phyloP scores from a whole-genome alignment of 768 basidiomycete genomes.

The Boletus reticuloceps region DNA sequence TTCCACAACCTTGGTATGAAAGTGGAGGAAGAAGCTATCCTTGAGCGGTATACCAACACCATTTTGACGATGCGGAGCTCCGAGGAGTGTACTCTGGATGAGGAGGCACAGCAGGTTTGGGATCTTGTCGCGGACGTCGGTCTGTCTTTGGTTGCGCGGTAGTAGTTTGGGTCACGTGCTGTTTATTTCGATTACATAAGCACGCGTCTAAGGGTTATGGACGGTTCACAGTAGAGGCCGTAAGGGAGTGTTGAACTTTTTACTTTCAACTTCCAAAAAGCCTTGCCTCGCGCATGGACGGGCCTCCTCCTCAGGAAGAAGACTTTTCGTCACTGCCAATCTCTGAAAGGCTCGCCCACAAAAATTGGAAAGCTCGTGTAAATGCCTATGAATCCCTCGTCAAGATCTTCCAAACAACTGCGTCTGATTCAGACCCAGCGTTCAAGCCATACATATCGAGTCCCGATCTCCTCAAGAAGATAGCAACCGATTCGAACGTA shows the following conservation, averaged over 20 bases:
- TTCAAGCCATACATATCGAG: constrained; percentile 87
- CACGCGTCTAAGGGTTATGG: background rate
- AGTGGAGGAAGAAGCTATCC: constrained; percentile 52
- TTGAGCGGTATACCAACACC: constrained; percentile 47
- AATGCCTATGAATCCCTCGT: constrained; percentile 88
- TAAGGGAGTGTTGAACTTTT: constrained; percentile 9
- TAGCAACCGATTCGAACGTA: constrained; percentile 88
- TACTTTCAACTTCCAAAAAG: constrained; percentile 9
- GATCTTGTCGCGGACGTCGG: constrained; percentile 60
- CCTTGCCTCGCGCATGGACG: constrained; percentile 63
- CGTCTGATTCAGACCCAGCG: constrained; percentile 90
- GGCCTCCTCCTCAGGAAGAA: constrained; percentile 88
- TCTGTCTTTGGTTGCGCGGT: constrained; percentile 44
- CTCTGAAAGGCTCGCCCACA: constrained; percentile 81
- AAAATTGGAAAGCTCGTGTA: constrained; percentile 99
- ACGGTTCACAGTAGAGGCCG: background rate
- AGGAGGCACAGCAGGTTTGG: constrained; percentile 53
- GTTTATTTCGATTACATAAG: constrained; percentile 22
- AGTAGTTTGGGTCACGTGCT: constrained; percentile 23
- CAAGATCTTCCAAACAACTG: constrained; percentile 83
- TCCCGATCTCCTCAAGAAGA: constrained; percentile 77
- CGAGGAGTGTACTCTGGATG: constrained; percentile 46
- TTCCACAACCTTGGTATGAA: constrained; percentile 66
- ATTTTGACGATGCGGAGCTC: constrained; percentile 39
- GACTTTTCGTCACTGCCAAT: constrained; percentile 83